Conservation (phyloP, 140 eudicot genomes). For the Erigeron philadelphicus region DNA sequence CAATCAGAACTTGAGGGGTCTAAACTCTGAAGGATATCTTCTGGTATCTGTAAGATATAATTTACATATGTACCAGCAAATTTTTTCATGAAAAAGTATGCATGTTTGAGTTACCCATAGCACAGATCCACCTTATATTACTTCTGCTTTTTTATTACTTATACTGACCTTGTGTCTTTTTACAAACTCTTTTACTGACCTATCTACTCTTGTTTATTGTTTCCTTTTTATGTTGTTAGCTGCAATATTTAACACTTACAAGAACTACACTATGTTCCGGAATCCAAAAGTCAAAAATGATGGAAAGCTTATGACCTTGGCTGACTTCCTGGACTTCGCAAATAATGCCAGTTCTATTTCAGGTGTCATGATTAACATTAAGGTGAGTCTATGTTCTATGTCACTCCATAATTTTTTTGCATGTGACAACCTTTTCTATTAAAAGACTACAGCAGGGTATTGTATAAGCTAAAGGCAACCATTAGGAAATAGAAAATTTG, state of each 20-base stretch:
- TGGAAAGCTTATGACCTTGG: slow-evolving; percentile 51
- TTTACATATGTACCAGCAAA: neutral
- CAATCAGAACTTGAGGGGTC: neutral
- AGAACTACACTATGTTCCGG: slow-evolving; percentile 41
- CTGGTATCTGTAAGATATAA: neutral
- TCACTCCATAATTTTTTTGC: slow-evolving; percentile 11
- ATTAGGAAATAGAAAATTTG: neutral
- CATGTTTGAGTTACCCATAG: neutral
- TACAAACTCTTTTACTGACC: slow-evolving; percentile 1
- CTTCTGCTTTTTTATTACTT: neutral
- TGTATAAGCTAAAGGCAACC: neutral
- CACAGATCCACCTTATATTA: too few relatives aligned
- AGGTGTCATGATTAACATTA: slow-evolving; percentile 72
- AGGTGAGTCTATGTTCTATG: slow-evolving; percentile 48
- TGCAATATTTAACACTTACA: slow-evolving; percentile 44
- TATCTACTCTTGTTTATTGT: neutral
- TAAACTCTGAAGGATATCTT: slow-evolving; percentile 7
- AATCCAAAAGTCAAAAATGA: slow-evolving; percentile 53
- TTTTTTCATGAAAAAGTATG: slow-evolving; percentile 8
- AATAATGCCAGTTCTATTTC: slow-evolving; percentile 64
- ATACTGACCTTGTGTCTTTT: neutral
- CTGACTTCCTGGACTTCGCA: slow-evolving; percentile 65
- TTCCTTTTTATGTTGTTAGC: slow-evolving; percentile 47
- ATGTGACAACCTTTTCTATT: slow-evolving; percentile 11
- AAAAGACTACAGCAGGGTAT: neutral